Conservation (phyloP, 768 basidiomycete species). For the Macrolepiota dolichaula region DNA sequence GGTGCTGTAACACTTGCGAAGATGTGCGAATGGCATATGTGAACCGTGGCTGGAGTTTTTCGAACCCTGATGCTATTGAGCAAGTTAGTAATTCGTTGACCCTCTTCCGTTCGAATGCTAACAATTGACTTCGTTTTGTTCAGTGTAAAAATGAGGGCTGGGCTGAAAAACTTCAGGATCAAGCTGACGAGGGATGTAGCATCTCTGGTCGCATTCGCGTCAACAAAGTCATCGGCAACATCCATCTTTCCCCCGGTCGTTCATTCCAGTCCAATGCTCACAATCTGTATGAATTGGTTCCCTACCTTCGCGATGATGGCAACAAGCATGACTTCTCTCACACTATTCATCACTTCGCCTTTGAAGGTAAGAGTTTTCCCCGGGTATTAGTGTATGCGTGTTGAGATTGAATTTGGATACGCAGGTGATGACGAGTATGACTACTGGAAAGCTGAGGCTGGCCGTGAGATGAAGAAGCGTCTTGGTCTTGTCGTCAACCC, state of each 20-base stretch:
- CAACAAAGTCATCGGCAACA: constrained; percentile 96
- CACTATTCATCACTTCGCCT: constrained; percentile 74
- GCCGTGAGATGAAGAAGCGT: constrained; percentile 61
- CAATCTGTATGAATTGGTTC: constrained; percentile 86
- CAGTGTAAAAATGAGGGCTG: constrained; percentile 94
- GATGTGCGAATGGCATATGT: constrained; percentile 89
- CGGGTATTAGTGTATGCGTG: neutral
- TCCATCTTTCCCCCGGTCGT: constrained; percentile 90
- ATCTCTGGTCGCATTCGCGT: constrained; percentile 87
- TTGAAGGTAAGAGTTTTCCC: constrained; percentile 43
- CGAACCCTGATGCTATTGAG: constrained; percentile 85
- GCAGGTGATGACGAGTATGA: constrained; percentile 79
- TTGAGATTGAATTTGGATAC: neutral
- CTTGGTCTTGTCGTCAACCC: constrained; percentile 77
- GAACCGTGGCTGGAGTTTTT: constrained; percentile 93
- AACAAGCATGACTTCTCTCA: constrained; percentile 95
- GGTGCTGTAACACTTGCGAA: constrained; percentile 97
- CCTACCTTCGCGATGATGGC: constrained; percentile 86
- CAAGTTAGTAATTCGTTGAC: constrained; percentile 54
- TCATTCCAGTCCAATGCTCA: constrained; percentile 88
- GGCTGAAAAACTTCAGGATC: constrained; percentile 90
- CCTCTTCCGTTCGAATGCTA: neutral
- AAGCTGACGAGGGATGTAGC: constrained; percentile 93
- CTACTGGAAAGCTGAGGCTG: constrained; percentile 56
- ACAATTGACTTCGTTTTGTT: neutral